phyloP scores from a whole-genome alignment of 345 rosid species.

The Corchorus capsularis region DNA sequence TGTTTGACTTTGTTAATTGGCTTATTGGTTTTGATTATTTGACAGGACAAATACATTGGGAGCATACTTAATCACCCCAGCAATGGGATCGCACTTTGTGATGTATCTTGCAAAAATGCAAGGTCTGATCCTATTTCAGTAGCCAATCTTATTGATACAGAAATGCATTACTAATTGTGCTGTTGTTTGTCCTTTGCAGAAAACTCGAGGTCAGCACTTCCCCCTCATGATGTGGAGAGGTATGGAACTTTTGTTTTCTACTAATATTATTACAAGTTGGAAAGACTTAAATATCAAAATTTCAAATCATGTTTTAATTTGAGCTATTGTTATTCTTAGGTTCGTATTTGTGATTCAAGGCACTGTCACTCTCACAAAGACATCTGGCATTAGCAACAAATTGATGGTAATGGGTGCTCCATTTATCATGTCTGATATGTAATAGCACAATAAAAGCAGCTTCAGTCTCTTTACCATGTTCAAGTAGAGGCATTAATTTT shows the following conservation, averaged over 20 bases:
- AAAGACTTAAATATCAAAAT: neutral
- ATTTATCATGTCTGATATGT: neutral
- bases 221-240: slow-evolving; percentile 71
- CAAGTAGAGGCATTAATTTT: neutral
- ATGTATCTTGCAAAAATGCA: slow-evolving; percentile 90
- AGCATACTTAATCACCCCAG: slow-evolving; percentile 84
- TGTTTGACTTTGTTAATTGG: neutral
- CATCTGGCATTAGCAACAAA: slow-evolving; percentile 42
- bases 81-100: slow-evolving; percentile 88
- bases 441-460: neutral
- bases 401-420: slow-evolving; percentile 50
- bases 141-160: neutral
- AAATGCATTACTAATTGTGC: neutral
- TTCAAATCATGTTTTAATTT: slow-evolving; percentile 7
- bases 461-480: slow-evolving; percentile 4
- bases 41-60: slow-evolving; percentile 79
- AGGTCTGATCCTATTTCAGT: slow-evolving; percentile 47
- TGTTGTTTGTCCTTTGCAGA: slow-evolving; percentile 46
- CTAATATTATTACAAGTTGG: neutral
- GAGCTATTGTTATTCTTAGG: slow-evolving; percentile 41
- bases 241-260: slow-evolving; percentile 17
- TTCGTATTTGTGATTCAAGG: slow-evolving; percentile 82
- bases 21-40: slow-evolving; percentile 32
- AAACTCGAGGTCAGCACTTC: slow-evolving; percentile 75
- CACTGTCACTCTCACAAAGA: slow-evolving; percentile 47